phyloP scores from a whole-genome alignment of 305 asterid genomes.

The Fraxinus albicans region DNA sequence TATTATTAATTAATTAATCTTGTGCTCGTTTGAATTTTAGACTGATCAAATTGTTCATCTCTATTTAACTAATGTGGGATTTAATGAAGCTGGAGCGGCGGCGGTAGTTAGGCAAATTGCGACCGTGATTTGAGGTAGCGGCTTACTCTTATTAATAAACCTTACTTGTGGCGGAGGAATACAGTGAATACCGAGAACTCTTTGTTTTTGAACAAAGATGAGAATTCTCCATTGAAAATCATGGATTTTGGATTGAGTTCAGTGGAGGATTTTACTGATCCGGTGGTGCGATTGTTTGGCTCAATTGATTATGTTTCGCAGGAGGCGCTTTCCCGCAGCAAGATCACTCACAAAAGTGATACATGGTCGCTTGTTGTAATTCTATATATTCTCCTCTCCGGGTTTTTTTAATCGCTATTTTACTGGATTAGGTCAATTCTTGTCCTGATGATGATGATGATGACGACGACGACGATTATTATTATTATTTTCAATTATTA shows the following conservation, averaged over 20 bases:
- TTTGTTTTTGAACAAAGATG: slow-evolving; percentile 56
- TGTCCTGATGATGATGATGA: no score
- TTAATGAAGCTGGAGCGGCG: slow-evolving; percentile 62
- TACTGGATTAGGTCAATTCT: no score
- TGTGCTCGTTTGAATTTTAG: no score
- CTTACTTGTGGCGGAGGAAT: no score
- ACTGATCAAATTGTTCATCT: no score
- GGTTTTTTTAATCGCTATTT: slow-evolving; percentile 25
- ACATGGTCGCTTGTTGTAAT: slow-evolving; percentile 84
- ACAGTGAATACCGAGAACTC: no score
- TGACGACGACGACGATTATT: no score
- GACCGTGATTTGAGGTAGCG: no score
- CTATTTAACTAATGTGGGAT: no score
- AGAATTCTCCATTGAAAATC: slow-evolving; percentile 68
- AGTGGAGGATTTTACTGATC: slow-evolving; percentile 69
- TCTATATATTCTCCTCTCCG: slow-evolving; percentile 83
- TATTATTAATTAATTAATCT: slow-evolving; percentile 20
- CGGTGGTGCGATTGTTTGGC: slow-evolving; percentile 81
- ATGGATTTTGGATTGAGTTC: slow-evolving; percentile 89
- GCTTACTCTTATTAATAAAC: no score
- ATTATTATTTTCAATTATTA: no score
- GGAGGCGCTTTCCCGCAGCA: slow-evolving; percentile 59
- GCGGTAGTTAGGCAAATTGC: slow-evolving; percentile 68
- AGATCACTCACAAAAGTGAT: slow-evolving; percentile 59
- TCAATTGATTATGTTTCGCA: slow-evolving; percentile 83